A percentile compares a stretch with the other conserved stretches of the same genome.
phyloP scores from a whole-genome alignment of 2,329 filamentous ascomycete genomes.

The Leptographium galeiforme region DNA sequence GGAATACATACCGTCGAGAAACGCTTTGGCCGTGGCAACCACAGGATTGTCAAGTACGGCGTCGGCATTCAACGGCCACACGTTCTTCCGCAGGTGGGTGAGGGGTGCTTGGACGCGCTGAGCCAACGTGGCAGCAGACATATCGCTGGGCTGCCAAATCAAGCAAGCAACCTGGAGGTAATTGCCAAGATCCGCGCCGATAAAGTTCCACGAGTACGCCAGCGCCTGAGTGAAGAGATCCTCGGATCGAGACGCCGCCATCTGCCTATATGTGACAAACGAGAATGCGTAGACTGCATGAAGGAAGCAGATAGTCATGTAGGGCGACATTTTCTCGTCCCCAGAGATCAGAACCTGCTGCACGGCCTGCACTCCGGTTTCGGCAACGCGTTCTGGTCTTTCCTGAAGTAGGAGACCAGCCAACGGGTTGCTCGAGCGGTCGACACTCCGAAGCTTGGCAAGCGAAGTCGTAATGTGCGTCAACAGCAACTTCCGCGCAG shows the following conservation, averaged over 20 bases:
- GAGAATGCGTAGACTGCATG: slow-evolving; percentile 39
- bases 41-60: slow-evolving; percentile 22
- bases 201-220: slow-evolving; percentile 27
- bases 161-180: slow-evolving; percentile 30
- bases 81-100: slow-evolving; percentile 8
- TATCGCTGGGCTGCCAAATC: slow-evolving; percentile 34
- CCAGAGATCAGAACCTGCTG: slow-evolving; percentile 24
- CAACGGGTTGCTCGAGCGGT: slow-evolving; percentile 24
- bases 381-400: slow-evolving; percentile 24
- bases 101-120: slow-evolving; percentile 15
- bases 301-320: slow-evolving; percentile 35
- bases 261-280: slow-evolving; percentile 27
- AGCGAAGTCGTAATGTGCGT: slow-evolving; percentile 32
- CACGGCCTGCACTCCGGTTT: slow-evolving; percentile 28
- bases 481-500: slow-evolving; percentile 30
- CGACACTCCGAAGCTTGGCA: slow-evolving; percentile 25
- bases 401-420: slow-evolving; percentile 26
- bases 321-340: slow-evolving; percentile 21
- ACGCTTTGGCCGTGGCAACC: slow-evolving; percentile 28
- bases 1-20: slow-evolving; percentile 33
- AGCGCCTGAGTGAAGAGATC: slow-evolving; percentile 34
- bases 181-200: slow-evolving; percentile 19
- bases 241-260: slow-evolving; percentile 20
- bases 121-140: slow-evolving; percentile 17
- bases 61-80: slow-evolving; percentile 16